phyloP scores from a whole-genome alignment of 1,284 basidiomycete species.

The Ustilago shanxiensis region DNA sequence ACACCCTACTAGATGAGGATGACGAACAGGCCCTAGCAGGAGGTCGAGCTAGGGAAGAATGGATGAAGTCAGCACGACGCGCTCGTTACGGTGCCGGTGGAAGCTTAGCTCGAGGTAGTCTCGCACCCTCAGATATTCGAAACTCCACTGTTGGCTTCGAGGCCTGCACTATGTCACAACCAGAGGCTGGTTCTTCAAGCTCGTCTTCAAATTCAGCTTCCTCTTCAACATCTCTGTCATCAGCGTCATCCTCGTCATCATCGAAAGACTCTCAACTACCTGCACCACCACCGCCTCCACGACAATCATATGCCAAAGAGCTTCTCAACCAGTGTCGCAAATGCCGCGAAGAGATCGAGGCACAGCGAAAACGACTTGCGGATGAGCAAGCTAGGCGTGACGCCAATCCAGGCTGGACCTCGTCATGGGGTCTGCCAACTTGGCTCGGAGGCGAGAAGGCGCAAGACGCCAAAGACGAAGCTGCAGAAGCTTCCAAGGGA shows the following conservation, averaged over 20 bases:
- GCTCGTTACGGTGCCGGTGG: conserved; percentile 68
- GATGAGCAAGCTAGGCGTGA: conserved; percentile 26
- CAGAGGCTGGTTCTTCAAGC: conserved; percentile 10
- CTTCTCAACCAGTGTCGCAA: conserved; percentile 64
- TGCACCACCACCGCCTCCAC: conserved; percentile 51
- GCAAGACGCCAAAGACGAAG: conserved; percentile 3
- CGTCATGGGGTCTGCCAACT: conserved; percentile 30
- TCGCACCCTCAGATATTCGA: conserved; percentile 53
- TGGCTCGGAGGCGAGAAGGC: conserved; percentile 46
- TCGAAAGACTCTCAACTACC: conserved; percentile 27
- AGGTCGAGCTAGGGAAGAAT: conserved; percentile 66
- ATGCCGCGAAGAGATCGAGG: conserved; percentile 62
- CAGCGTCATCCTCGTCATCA: conserved; percentile 28
- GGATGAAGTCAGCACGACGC: conserved; percentile 65
- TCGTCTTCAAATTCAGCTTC: conserved; percentile 8
- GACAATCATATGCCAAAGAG: conserved; percentile 67
- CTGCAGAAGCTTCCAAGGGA: conserved; percentile 14
- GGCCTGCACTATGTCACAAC: conserved; percentile 27
- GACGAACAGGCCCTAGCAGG: conserved; percentile 64
- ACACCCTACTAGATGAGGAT: conserved; percentile 65
- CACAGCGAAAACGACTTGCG: conserved; percentile 33
- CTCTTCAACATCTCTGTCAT: conserved; percentile 7
- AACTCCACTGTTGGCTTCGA: conserved; percentile 54
- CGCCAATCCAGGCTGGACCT: conserved; percentile 14
- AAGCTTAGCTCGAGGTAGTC: conserved; percentile 59